Evolutionary conservation across 495 filamentous ascomycete genomes (phyloP), one percentile per base, ranked within the genome.

Genomic region (Aspergillus kassunensis): DNA sequence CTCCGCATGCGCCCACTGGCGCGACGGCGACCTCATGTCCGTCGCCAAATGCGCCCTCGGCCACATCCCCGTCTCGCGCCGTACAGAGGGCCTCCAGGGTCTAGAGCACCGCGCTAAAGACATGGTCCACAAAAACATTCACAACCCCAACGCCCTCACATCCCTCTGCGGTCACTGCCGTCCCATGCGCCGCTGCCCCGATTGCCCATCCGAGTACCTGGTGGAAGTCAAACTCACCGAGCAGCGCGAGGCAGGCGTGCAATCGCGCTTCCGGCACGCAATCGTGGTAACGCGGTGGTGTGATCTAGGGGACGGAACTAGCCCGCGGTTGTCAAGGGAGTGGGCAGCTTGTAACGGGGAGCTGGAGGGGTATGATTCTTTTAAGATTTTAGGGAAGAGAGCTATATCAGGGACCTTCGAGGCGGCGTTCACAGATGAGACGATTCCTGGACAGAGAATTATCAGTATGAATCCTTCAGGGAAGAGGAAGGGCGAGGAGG

Each of bases 191-290:
- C 63, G 80, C 29, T 84, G 80, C 55, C 79, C 79, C 3, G 74
- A 80, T 45, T 84, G 81, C 68, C 79, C 81, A 8, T 73, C 76
- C 0, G 81, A 84, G 58, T 84, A 84, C 53, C 64, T 83, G 21
- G 65, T 82, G 48, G 80, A 84, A 57, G 54, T 82, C 9, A 79
- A 77, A 29, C 60, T 82, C 35, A 63, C 72, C 2, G 80, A 83
- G 59, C 78, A 84, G 53, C 66, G 56, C 30, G 42, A 45, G 5
- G 15, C 42, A 16, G 51, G 33, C 29, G 42, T 49, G 13, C 36
- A 41, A 49, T 21, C 54, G 5, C 58, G 62, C 16, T 84, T 84
- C 64, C 79, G 71, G 54, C 80, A 82, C 51, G 75, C 75, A 7
- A 73, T 84, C 45, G 68, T 77, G n/a, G 77, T 84, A 13, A 84